These are phyloP conservation scores for Hypholoma fasciculare DNA, from an alignment of 768 basidiomycete species.

Conservation along the genomic window DNA sequence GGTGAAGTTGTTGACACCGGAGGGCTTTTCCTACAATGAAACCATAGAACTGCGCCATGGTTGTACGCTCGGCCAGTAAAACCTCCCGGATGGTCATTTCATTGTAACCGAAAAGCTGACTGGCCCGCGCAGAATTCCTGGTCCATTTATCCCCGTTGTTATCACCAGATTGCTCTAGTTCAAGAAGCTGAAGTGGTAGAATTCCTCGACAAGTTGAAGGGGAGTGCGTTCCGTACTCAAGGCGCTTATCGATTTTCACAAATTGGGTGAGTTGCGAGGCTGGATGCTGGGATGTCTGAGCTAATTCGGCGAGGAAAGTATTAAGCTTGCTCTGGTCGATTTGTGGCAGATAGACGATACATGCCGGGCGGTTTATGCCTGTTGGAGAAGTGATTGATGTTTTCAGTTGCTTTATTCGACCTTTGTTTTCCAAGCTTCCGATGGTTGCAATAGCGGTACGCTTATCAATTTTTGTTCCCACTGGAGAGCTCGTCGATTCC, in stretches of 20 bases:
- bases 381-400: constrained; percentile 62
- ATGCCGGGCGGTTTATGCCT: constrained; percentile 57
- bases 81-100: constrained; percentile 57
- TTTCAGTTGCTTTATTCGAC: constrained; percentile 69
- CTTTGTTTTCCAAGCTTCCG: constrained; percentile 60
- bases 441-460: constrained; percentile 65
- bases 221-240: constrained; percentile 54
- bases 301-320: constrained; percentile 56
- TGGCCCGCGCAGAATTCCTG: constrained; percentile 42
- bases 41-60: constrained; percentile 74
- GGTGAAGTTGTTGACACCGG: constrained; percentile 65
- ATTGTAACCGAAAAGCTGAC: constrained; percentile 55
- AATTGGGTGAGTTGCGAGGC: constrained; percentile 34
- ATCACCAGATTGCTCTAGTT: constrained; percentile 42
- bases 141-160: constrained; percentile 44
- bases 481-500: constrained; percentile 70
- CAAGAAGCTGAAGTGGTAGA: constrained; percentile 46
- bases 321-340: constrained; percentile 53
- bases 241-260: constrained; percentile 51
- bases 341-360: constrained; percentile 66
- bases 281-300: constrained; percentile 36
- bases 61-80: constrained; percentile 68
- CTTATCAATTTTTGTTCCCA: constrained; percentile 71
- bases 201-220: constrained; percentile 28
- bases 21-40: constrained; percentile 67